Evolutionary conservation across 257 asterid genomes (phyloP), one percentile per base, ranked within the genome.

Genomic region (Knoxia roxburghii): DNA sequence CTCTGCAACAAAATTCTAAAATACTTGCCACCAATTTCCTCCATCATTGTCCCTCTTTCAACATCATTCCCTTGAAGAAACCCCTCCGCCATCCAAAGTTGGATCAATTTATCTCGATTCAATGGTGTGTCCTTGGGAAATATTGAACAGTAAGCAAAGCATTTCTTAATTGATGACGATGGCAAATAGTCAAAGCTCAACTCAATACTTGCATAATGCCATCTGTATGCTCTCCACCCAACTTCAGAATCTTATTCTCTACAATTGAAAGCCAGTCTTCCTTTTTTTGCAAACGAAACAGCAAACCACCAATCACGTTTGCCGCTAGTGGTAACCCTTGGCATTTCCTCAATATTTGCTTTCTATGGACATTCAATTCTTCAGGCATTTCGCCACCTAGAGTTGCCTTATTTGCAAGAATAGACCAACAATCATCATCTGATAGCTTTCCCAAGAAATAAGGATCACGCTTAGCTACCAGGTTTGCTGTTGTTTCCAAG

Each of bases 131-230:
- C 73, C 21, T 69, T 70, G 20, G 61, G 14, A 23, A 73, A 78
- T 17, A 79, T 58, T 1, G 75, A 77, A 46, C 82, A 78, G 56
- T 71, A 81, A 4, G 78, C 80, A 57, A 82, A 79, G 23, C 84
- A 79, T 60, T 73, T 75, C 57, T 78, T 78, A 1, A 75, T 61
- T 1, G 66, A 15, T 21, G 72, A 33, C 20, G 61, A 60, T 40
- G 78, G 73, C 58, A 81, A 67, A 60, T 51, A 45, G 68, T 75
- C 79, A 41, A 60, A 81, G 26, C 85, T 81, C 24, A 78, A 7
- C 37, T 71, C 75, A 14, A 81, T 68, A 71, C 63, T 40, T 26
- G 41, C 20, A 7, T 18, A 33, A 32, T 32, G 6, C 46, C 6
- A 14, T 8, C 15, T 24, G 63, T 35, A 13, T 33, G 27, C 43